A percentile compares a stretch with the other conserved stretches of the same genome.
Evolutionary conservation across 2,329 filamentous ascomycete species (phyloP).

Genomic region (Acarospora socialis): DNA sequence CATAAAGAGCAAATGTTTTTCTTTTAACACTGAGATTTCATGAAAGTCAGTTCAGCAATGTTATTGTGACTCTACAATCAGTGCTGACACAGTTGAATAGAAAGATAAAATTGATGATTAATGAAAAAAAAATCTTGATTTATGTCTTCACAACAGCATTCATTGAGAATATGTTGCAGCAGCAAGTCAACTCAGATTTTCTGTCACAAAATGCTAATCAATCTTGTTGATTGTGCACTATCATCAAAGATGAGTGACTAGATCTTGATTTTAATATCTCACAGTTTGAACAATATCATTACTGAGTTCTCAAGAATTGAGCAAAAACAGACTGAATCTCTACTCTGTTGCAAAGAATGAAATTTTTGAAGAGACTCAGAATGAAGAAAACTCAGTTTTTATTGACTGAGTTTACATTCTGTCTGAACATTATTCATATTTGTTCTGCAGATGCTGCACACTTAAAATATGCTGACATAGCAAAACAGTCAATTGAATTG

Average conservation of each 20-base stretch:
- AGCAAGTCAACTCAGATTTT: not conserved
- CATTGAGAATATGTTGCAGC: not conserved
- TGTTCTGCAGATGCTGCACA: not conserved
- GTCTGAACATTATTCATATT: not conserved
- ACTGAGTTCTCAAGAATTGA: not conserved
- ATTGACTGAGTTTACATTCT: not conserved
- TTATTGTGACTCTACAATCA: not conserved
- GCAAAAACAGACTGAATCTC: not conserved
- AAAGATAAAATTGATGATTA: not conserved
- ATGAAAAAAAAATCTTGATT: not conserved
- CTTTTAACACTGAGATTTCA: not conserved
- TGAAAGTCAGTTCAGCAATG: not conserved
- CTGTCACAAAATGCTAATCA: not conserved
- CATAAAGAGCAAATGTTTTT: not conserved
- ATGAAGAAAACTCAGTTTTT: not conserved
- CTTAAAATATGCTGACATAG: not conserved
- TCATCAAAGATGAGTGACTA: not conserved
- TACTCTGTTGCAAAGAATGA: too few species aligned
- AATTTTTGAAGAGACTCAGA: not conserved
- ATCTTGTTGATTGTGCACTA: not conserved
- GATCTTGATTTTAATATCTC: not conserved
- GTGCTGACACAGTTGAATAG: not conserved
- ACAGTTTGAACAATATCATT: not conserved
- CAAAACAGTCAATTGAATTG: not conserved
- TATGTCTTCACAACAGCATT: not conserved